These are phyloP conservation scores for Noccaea bulbosa DNA, from an alignment of 345 rosid species.

Conservation along the genomic window DNA sequence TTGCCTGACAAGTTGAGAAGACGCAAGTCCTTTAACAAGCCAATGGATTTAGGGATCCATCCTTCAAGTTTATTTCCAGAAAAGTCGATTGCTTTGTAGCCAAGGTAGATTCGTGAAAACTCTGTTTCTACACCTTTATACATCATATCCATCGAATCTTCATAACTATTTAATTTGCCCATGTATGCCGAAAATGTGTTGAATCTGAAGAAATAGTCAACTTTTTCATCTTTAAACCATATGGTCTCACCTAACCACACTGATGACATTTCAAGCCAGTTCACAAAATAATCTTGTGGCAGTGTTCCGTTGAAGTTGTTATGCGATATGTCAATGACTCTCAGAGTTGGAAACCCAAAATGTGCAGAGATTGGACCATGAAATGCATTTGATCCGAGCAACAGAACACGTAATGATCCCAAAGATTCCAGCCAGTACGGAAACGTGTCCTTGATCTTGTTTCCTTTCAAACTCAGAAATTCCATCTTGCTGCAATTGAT, in stretches of 20 bases:
- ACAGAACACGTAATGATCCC: background rate
- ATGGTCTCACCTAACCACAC: background rate
- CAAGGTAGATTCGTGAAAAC: background rate
- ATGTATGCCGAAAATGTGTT: background rate
- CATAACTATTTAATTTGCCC: background rate
- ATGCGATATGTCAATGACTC: constrained; percentile 49
- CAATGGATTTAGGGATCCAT: background rate
- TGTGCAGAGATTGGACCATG: background rate
- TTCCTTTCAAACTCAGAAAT: background rate
- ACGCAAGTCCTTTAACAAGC: background rate
- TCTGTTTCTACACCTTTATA: background rate
- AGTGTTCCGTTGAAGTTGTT: constrained; percentile 38
- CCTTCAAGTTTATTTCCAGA: background rate
- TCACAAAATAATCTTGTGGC: background rate
- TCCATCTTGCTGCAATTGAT: background rate
- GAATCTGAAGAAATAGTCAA: background rate
- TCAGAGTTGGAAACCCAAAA: constrained; percentile 32
- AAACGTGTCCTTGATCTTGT: background rate
- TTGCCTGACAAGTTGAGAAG: constrained; percentile 1
- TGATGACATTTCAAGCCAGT: constrained; percentile 3
- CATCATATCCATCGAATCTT: background rate
- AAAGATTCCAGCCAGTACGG: background rate
- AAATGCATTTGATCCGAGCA: constrained; percentile 1
- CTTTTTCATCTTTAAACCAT: background rate
- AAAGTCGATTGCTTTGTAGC: constrained; percentile 2